Conservation (phyloP, 768 basidiomycete species). For the Megacollybia marginata region DNA sequence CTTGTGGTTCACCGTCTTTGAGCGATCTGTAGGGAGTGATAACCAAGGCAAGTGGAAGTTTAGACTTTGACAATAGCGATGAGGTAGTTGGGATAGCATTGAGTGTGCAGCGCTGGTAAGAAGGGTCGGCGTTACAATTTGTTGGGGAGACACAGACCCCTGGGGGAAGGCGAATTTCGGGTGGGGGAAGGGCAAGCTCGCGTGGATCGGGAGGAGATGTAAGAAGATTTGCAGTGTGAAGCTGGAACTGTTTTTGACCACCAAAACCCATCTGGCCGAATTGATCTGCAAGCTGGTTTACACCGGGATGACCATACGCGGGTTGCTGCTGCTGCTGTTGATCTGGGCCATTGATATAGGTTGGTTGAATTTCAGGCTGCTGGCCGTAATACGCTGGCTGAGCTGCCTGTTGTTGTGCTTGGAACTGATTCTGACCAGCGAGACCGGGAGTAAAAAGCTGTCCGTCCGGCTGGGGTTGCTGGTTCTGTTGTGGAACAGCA, state of each 20-base stretch:
- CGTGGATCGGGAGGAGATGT: constrained; percentile 89
- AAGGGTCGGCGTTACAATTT: constrained; percentile 77
- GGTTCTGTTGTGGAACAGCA: constrained; percentile 23
- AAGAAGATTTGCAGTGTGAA: constrained; percentile 87
- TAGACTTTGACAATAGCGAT: constrained; percentile 80
- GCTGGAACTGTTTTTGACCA: constrained; percentile 67
- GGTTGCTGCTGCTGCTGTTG: constrained; percentile 16
- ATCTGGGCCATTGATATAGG: constrained; percentile 33
- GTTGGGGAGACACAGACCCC: constrained; percentile 74
- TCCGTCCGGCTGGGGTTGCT: constrained; percentile 27
- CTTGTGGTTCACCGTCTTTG: constrained; percentile 74
- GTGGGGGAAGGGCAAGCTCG: constrained; percentile 74
- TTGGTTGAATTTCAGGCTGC: constrained; percentile 37
- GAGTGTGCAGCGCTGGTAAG: constrained; percentile 87
- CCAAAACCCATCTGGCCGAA: constrained; percentile 85
- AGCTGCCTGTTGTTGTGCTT: constrained; percentile 48
- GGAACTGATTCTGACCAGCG: constrained; percentile 61
- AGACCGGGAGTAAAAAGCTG: constrained; percentile 88
- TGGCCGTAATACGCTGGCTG: constrained; percentile 36
- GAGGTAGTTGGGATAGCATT: constrained; percentile 92
- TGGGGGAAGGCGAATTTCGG: constrained; percentile 84
- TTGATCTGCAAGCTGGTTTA: constrained; percentile 71
- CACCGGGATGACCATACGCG: constrained; percentile 30
- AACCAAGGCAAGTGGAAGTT: constrained; percentile 83
- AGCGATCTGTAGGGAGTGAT: constrained; percentile 87